Evolutionary conservation across 2,329 filamentous ascomycete species (phyloP).

Genomic region (Claviceps monticola): DNA sequence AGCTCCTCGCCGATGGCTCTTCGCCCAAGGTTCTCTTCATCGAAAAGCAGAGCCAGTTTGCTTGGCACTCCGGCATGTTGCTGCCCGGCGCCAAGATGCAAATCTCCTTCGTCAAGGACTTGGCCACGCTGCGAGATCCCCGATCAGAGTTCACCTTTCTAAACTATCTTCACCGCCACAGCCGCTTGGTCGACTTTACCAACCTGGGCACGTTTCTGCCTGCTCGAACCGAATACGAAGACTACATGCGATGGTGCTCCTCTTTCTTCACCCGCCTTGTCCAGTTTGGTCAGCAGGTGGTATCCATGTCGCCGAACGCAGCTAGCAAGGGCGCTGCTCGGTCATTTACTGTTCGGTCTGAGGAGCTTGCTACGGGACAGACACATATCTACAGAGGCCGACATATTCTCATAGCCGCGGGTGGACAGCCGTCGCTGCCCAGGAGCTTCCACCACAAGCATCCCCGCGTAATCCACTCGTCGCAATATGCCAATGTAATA

Average conservation of each 20-base stretch:
- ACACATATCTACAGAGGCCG: constrained; percentile 40
- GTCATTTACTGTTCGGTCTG: constrained; percentile 54
- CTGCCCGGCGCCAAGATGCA: constrained; percentile 92
- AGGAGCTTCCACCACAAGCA: constrained; percentile 53
- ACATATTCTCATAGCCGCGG: constrained; percentile 49
- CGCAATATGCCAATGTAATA: constrained; percentile 60
- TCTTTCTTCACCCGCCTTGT: constrained; percentile 61
- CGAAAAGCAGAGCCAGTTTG: constrained; percentile 70
- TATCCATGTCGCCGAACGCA: constrained; percentile 50
- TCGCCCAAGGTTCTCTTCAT: constrained; percentile 69
- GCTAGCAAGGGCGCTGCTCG: constrained; percentile 36
- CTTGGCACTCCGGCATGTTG: constrained; percentile 94
- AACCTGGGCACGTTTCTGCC: constrained; percentile 85
- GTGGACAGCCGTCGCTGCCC: constrained; percentile 55
- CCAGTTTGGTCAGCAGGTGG: constrained; percentile 63
- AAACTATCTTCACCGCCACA: constrained; percentile 77
- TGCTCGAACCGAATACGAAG: constrained; percentile 77
- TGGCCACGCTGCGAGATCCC: constrained; percentile 79
- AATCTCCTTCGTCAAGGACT: constrained; percentile 93
- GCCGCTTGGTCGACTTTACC: constrained; percentile 76
- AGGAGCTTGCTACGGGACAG: constrained; percentile 43
- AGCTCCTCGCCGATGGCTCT: constrained; percentile 25
- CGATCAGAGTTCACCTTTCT: constrained; percentile 87
- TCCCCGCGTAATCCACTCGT: constrained; percentile 73
- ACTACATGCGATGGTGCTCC: constrained; percentile 90